Evolutionary conservation across 1,284 basidiomycete species (phyloP), one percentile per base, ranked within the genome.

Genomic region (Cryptococcus maquisensis): DNA sequence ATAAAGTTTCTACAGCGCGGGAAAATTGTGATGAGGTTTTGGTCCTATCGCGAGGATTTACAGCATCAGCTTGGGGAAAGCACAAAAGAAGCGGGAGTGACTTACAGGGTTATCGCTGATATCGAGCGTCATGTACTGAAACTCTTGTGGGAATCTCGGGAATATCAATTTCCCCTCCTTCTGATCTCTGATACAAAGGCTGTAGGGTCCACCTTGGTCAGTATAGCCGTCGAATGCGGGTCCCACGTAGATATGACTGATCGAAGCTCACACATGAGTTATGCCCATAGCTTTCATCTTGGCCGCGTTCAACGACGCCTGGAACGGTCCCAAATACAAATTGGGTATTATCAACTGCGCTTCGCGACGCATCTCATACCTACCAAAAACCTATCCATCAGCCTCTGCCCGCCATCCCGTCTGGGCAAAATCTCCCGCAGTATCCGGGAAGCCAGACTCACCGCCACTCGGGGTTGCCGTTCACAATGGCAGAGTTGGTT

Each of bases 361-460:
- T 69, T 94, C 86, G 43, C 92, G 79, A 41, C 93, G 82, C 93
- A 96, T 96, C 74, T 96, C 92, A 68, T 96, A 96, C 69, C 90
- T 93, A 52, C 23, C 9, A 24, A 32, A 32, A 10, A 32, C 24
- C 9, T 26, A 8, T 23, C 43, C n/a, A 18, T 40, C n/a, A 40
- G 21, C 21, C n/a, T 9, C 39, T 21, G 3, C n/a, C 7, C 5
- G 37, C 39, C 39, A 18, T 40, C 4, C 21, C 39, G 12, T 15
- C 39, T 32, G 28, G 28, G 7, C 9, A 47, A n/a, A 28, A 18
- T n/a, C n/a, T n/a, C n/a, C n/a, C n/a, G n/a, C n/a, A n/a, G n/a
- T n/a, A 18, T 4, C 15, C 24, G 18, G 45, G n/a, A 18, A 16
- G 32, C 16, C 7, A 15, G 4, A 42, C 49, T 51, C 49, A 51